A percentile compares a stretch with the other conserved stretches of the same genome.
Evolutionary conservation across 1,284 basidiomycete genomes (phyloP).

Genomic region (Termitomyces sp.): DNA sequence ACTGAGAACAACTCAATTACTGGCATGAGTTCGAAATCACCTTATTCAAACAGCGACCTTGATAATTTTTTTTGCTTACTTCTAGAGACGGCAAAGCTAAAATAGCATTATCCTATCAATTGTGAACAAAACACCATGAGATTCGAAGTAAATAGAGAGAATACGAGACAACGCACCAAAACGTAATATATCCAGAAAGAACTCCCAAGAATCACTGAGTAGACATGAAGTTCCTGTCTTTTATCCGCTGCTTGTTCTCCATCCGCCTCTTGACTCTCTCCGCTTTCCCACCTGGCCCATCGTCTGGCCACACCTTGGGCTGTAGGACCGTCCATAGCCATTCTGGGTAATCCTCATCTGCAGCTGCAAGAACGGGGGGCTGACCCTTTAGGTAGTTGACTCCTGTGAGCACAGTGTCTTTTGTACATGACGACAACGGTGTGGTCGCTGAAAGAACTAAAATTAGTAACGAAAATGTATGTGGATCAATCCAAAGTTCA

Average conservation of each 20-base stretch:
- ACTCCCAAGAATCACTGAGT: constrained; percentile 42
- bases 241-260: constrained; percentile 61
- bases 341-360: constrained; percentile 83
- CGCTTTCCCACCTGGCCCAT: constrained; percentile 66
- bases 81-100: not conserved
- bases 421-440: constrained; percentile 53
- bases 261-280: constrained; percentile 58
- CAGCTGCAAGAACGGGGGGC: constrained; percentile 69
- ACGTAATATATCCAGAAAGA: not conserved
- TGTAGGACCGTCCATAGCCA: constrained; percentile 85
- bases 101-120: constrained; percentile 2
- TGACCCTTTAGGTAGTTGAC: constrained; percentile 83
- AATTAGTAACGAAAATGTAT: not conserved
- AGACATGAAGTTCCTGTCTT: constrained; percentile 75
- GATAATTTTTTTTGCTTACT: not conserved
- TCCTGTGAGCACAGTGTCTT: constrained; percentile 72
- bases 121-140: not conserved
- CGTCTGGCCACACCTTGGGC: constrained; percentile 53
- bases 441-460: constrained; percentile 14
- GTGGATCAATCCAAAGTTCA: not conserved
- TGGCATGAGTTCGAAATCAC: too few species aligned
- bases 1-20: not conserved
- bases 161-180: not conserved
- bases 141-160: not conserved
- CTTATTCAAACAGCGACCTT: not conserved